Conservation (phyloP, 345 rosid species). For the Boechera retrofracta region DNA sequence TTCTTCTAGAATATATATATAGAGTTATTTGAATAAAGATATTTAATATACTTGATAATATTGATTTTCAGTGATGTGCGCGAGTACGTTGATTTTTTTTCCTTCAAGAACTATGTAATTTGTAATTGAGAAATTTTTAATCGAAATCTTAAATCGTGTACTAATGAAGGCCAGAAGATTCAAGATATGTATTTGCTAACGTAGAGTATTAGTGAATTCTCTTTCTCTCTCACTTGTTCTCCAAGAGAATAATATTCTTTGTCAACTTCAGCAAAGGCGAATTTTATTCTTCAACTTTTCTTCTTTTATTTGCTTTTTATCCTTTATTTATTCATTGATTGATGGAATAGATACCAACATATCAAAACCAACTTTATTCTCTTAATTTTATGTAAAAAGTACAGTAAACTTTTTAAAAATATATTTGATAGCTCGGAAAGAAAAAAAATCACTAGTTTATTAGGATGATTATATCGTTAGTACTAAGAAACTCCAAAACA, state of each 20-base stretch:
- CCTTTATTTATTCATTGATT: neutral
- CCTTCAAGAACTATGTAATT: neutral
- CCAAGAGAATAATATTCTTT: conserved; percentile 36
- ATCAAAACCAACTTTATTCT: conserved; percentile 12
- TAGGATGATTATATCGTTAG: too few species aligned
- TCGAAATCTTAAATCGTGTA: neutral
- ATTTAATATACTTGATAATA: too few species aligned
- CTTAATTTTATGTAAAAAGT: neutral
- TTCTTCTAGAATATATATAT: neutral
- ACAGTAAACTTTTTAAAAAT: too few species aligned
- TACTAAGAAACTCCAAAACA: neutral
- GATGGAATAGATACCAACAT: conserved; percentile 36
- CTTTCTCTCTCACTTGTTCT: conserved; percentile 30
- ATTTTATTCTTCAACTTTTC: conserved; percentile 30
- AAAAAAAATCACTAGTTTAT: neutral
- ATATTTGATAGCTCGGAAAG: neutral
- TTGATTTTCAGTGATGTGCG: neutral
- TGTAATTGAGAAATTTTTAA: neutral
- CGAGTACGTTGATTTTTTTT: neutral
- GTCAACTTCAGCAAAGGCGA: conserved; percentile 33
- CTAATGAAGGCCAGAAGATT: conserved; percentile 3
- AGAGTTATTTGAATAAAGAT: too few species aligned
- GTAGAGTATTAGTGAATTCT: conserved; percentile 19
- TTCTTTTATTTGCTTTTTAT: neutral
- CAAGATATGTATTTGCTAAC: neutral